These are phyloP conservation scores for Wickerhamiella musiphila DNA, from an alignment of 805 yeast genomes.

Conservation along the genomic window DNA sequence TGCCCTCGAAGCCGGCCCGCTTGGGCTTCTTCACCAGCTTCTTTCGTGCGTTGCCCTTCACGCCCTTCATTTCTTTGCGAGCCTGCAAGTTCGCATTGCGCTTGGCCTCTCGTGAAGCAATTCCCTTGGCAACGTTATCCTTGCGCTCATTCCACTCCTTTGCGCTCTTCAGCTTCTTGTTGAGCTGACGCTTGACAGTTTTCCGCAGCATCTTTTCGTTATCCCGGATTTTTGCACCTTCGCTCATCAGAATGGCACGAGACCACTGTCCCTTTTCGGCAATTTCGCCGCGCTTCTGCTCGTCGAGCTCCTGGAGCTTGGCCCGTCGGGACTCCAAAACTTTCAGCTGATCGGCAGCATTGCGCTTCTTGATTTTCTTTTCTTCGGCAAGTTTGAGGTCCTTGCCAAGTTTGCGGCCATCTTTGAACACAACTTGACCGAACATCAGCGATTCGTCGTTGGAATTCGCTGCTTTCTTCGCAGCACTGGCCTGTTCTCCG, in stretches of 20 bases:
- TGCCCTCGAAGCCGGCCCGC: slow-evolving; percentile 89
- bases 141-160: slow-evolving; percentile 86
- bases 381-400: slow-evolving; percentile 41
- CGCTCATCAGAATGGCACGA: slow-evolving; percentile 65
- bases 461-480: slow-evolving; percentile 22
- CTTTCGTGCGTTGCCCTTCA: slow-evolving; percentile 57
- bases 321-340: slow-evolving; percentile 58
- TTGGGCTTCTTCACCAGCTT: slow-evolving; percentile 42
- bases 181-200: slow-evolving; percentile 69
- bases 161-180: slow-evolving; percentile 70
- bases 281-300: slow-evolving; percentile 36
- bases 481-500: slow-evolving; percentile 26
- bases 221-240: slow-evolving; percentile 75
- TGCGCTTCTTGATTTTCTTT: slow-evolving; percentile 41
- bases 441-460: slow-evolving; percentile 37
- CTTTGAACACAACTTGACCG: slow-evolving; percentile 67
- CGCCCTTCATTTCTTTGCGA: slow-evolving; percentile 72
- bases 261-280: slow-evolving; percentile 74
- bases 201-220: slow-evolving; percentile 77
- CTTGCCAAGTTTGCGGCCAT: slow-evolving; percentile 63
- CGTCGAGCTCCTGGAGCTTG: slow-evolving; percentile 42
- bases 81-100: slow-evolving; percentile 82
- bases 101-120: slow-evolving; percentile 61
- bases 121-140: slow-evolving; percentile 56
- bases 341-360: slow-evolving; percentile 77